These are phyloP conservation scores for Pseudopithomyces chartarum DNA, from an alignment of 2,329 filamentous ascomycete genomes.

Conservation along the genomic window DNA sequence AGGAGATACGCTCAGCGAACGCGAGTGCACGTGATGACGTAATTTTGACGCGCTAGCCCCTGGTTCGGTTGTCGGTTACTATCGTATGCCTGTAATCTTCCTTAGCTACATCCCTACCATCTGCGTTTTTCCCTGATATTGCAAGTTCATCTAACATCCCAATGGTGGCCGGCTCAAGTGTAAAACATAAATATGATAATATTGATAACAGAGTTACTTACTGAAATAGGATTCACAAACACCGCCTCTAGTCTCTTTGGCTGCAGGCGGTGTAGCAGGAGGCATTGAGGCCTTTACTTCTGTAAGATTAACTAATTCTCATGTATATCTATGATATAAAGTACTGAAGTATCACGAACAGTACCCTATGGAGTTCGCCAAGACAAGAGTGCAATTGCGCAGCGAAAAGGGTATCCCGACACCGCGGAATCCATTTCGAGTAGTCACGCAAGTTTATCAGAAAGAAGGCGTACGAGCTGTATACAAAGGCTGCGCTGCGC, in stretches of 20 bases:
- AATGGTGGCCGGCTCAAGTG: constrained; percentile 15
- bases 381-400: constrained; percentile 66
- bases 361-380: constrained; percentile 72
- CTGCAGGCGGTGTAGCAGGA: constrained; percentile 46
- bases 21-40: constrained; percentile 11
- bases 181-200: neutral
- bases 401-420: constrained; percentile 50
- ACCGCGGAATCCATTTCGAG: constrained; percentile 61
- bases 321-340: constrained; percentile 1
- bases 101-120: neutral
- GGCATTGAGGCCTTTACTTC: constrained; percentile 46
- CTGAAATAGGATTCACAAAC: constrained; percentile 40
- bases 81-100: constrained; percentile 1
- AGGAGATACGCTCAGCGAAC: no score
- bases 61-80: constrained; percentile 22
- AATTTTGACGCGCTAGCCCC: constrained; percentile 13
- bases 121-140: neutral
- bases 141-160: neutral
- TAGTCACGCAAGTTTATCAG: constrained; percentile 61
- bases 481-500: constrained; percentile 67
- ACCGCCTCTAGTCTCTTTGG: constrained; percentile 44
- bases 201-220: constrained; percentile 7
- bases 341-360: constrained; percentile 17
- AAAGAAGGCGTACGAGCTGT: constrained; percentile 63
- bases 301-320: constrained; percentile 20